Evolutionary conservation across 106 monocot genomes (phyloP), one percentile per base, ranked within the genome.

Genomic region (Acanthochlamys bracteata): DNA sequence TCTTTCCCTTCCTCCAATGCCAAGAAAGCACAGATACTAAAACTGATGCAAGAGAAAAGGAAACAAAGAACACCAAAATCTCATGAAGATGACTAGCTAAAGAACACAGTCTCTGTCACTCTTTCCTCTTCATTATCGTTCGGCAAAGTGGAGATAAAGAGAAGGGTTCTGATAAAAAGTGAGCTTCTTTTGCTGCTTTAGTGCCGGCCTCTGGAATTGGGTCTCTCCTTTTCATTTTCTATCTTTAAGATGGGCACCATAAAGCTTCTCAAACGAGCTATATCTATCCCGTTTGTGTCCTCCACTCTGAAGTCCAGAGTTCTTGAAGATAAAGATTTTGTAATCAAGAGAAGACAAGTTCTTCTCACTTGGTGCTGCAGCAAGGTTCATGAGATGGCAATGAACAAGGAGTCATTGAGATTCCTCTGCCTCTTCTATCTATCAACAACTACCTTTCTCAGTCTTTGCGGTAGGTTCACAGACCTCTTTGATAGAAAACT

Each of bases 21-120:
- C 69, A 84, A 79, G 84, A 76, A 84, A 84, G 84, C 72, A 84
- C 79, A 79, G 76, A 84, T 84, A 63, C 84, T 66, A 70, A 76
- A 66, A 62, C 73, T 63, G 54, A 25, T 26, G 41, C 20, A n/a
- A 41, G 40, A 53, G 24, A 64, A 76, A 79, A 45, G 43, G 22
- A 41, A 41, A 19, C 14, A 25, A 26, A 11, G 21, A 55, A 17
- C 4, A 60, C 13, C 26, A 23, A 17, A 69, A 66, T 2, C 42
- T 7, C 12, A 52, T 64, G 23, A 17, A 25, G 13, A 9, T 40
- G 13, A 39, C 68, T 20, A 10, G 20, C 20, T 17, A 55, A 33
- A 1, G 1, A 39, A 40, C 19, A 21, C 26, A 55, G 4, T 23
- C 39, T 39, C 47, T 19, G 15, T 39, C 25, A 19, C 22, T 20